phyloP scores from a whole-genome alignment of 805 yeast species.

The Diddensiella santjacobensis region DNA sequence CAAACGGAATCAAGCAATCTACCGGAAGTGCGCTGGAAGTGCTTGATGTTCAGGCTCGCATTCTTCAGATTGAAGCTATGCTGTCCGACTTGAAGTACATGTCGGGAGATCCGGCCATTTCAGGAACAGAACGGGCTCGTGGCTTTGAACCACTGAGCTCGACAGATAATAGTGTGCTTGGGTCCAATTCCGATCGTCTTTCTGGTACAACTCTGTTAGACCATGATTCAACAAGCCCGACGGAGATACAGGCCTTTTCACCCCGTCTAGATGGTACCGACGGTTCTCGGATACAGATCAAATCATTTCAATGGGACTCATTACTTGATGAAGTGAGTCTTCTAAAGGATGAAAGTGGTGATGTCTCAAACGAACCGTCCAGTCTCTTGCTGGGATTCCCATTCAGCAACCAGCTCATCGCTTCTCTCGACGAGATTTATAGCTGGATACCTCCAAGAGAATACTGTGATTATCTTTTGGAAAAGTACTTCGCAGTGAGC shows the following conservation, averaged over 20 bases:
- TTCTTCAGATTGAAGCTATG: not conserved
- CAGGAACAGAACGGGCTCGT: not conserved
- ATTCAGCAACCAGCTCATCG: not conserved
- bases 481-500: conserved; percentile 4
- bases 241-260: not conserved
- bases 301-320: not conserved
- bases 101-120: not conserved
- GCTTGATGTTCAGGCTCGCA: not conserved
- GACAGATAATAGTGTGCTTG: too few species aligned
- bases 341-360: not conserved
- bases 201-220: not conserved
- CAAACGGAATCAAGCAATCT: not conserved
- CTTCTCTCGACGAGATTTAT: not conserved
- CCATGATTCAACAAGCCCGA: not conserved
- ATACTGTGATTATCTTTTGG: conserved; percentile 10
- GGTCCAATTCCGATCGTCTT: not conserved
- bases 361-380: not conserved
- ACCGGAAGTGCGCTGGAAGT: not conserved
- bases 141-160: not conserved
- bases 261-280: not conserved
- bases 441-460: conserved; percentile 6
- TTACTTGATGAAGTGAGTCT: not conserved
- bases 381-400: not conserved
- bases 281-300: not conserved
- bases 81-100: not conserved